phyloP scores from a whole-genome alignment of 108 stramenopile genomes.

The Conticribra guillardii region DNA sequence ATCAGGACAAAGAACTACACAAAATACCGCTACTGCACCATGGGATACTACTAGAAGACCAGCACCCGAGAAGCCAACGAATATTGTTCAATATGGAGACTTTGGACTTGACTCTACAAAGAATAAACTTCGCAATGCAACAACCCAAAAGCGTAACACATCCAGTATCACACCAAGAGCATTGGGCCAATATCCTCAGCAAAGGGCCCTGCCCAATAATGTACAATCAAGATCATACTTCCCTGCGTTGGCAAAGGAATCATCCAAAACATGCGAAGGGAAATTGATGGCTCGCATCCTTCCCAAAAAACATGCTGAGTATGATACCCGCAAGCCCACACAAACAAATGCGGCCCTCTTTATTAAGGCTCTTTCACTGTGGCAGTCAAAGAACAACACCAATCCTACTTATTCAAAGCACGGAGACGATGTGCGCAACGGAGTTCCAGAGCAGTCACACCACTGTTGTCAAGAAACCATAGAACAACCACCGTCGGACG shows the following conservation, averaged over 20 bases:
- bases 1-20: no score
- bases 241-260: neutral
- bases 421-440: neutral
- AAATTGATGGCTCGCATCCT: slow-evolving; percentile 36
- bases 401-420: no score
- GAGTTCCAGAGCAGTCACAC: neutral
- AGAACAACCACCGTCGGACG: neutral
- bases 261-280: slow-evolving; percentile 24
- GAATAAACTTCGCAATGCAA: no score
- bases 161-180: no score
- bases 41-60: no score
- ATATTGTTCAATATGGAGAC: no score
- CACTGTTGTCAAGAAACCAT: neutral
- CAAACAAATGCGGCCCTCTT: slow-evolving; percentile 11
- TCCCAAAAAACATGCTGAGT: slow-evolving; percentile 21
- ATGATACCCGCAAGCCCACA: slow-evolving; percentile 24
- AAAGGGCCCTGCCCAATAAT: neutral
- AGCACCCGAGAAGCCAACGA: no score
- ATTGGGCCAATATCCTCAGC: no score
- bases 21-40: no score
- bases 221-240: neutral
- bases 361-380: slow-evolving; percentile 2
- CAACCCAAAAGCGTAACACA: no score
- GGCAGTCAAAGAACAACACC: neutral
- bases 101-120: no score